These are phyloP conservation scores for Boletus huronensis DNA, from an alignment of 768 basidiomycete species.

Conservation along the genomic window DNA sequence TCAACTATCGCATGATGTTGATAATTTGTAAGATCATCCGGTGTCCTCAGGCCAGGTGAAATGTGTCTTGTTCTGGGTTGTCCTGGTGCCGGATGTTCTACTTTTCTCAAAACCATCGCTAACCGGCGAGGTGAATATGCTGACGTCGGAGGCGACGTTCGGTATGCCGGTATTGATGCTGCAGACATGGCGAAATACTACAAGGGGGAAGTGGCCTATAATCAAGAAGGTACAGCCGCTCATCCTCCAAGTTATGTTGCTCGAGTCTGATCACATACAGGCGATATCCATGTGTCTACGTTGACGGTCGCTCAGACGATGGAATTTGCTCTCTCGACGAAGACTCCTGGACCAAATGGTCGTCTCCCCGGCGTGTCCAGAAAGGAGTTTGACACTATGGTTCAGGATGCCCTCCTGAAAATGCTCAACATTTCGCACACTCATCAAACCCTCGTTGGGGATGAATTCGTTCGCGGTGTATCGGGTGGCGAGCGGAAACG, in stretches of 20 bases:
- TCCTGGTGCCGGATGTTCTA: conserved; percentile 81
- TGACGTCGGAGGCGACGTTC: conserved; percentile 64
- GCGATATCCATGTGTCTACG: conserved; percentile 80
- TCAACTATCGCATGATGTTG: neutral
- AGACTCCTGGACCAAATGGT: conserved; percentile 70
- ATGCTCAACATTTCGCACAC: conserved; percentile 89
- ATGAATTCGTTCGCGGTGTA: conserved; percentile 81
- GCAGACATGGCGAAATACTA: conserved; percentile 73
- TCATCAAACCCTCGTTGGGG: conserved; percentile 71
- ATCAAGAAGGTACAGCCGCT: conserved; percentile 55
- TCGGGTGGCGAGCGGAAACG: conserved; percentile 80
- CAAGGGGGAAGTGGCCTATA: conserved; percentile 78
- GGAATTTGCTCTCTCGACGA: conserved; percentile 65
- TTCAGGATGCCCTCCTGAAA: conserved; percentile 60
- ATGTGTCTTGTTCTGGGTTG: conserved; percentile 86
- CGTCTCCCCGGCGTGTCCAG: conserved; percentile 65
- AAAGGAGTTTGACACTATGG: conserved; percentile 51
- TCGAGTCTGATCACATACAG: conserved; percentile 33
- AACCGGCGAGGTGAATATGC: conserved; percentile 69
- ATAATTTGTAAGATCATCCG: conserved; percentile 48
- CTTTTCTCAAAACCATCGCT: conserved; percentile 81
- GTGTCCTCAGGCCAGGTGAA: conserved; percentile 72
- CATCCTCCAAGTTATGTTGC: neutral
- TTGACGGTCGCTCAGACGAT: conserved; percentile 79
- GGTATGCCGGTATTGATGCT: conserved; percentile 77